Evolutionary conservation across 2,329 filamentous ascomycete genomes (phyloP).

Genomic region (Penicillium sp.): DNA sequence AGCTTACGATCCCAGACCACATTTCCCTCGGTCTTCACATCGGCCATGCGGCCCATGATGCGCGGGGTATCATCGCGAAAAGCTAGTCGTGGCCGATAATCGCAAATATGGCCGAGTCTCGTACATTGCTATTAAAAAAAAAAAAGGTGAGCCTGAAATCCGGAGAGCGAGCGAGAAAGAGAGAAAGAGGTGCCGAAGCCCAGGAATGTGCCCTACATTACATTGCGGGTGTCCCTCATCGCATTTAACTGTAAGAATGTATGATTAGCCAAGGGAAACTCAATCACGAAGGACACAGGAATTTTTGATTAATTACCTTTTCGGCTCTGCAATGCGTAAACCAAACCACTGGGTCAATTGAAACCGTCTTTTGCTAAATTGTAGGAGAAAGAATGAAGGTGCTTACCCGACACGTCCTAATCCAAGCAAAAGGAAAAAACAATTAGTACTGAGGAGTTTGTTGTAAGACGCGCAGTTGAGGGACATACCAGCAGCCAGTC

Average conservation of each 20-base stretch:
- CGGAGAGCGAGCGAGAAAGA: neutral
- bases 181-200: neutral
- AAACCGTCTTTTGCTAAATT: neutral
- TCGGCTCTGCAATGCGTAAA: slow-evolving; percentile 38
- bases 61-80: slow-evolving; percentile 59
- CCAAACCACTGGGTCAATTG: slow-evolving; percentile 13
- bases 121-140: slow-evolving; percentile 54
- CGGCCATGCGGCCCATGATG: slow-evolving; percentile 56
- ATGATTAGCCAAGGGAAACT: slow-evolving; percentile 18
- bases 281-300: neutral
- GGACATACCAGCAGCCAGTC: slow-evolving; percentile 57
- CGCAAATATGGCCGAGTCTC: slow-evolving; percentile 59
- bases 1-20: slow-evolving; percentile 61
- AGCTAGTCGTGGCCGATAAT: slow-evolving; percentile 61
- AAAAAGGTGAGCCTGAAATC: slow-evolving; percentile 14
- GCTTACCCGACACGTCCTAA: slow-evolving; percentile 51
- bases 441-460: slow-evolving; percentile 17
- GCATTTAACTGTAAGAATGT: slow-evolving; percentile 54
- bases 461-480: too few species aligned
- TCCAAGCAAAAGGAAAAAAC: neutral
- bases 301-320: slow-evolving; percentile 39
- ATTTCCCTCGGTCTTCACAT: slow-evolving; percentile 56
- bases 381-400: slow-evolving; percentile 8
- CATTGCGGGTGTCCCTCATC: slow-evolving; percentile 60
- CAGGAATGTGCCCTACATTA: slow-evolving; percentile 47